Conservation (phyloP, 176 grass and related monocot genomes). For the Lolium multiflorum region DNA sequence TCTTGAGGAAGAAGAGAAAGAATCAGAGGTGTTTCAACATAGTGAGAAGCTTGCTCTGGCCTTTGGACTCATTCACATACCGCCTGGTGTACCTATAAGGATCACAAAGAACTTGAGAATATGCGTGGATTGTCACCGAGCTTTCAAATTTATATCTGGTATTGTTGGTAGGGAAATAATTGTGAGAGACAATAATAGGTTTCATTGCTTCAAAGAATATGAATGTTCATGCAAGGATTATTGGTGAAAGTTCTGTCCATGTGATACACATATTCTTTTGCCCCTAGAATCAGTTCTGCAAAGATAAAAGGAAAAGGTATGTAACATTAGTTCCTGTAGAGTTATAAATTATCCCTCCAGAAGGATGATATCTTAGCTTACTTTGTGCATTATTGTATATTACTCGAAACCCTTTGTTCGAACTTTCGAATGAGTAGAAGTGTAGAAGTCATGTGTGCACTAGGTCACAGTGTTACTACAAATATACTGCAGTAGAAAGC, state of each 20-base stretch:
- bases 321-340: slow-evolving; percentile 14
- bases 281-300: not conserved
- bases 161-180: slow-evolving; percentile 75
- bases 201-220: slow-evolving; percentile 82
- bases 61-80: slow-evolving; percentile 81
- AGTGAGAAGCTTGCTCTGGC: slow-evolving; percentile 91
- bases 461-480: not conserved
- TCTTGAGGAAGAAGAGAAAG: slow-evolving; percentile 95
- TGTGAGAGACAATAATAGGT: slow-evolving; percentile 86
- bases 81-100: slow-evolving; percentile 63
- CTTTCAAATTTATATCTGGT: slow-evolving; percentile 86
- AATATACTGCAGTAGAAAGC: not conserved
- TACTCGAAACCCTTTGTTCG: not conserved
- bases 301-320: slow-evolving; percentile 39
- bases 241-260: slow-evolving; percentile 58
- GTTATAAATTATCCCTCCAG: slow-evolving; percentile 6
- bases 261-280: slow-evolving; percentile 12
- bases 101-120: slow-evolving; percentile 87
- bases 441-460: not conserved
- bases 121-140: slow-evolving; percentile 74
- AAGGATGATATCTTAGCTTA: not conserved
- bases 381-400: not conserved
- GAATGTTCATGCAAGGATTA: slow-evolving; percentile 83
- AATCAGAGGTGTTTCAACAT: slow-evolving; percentile 83
- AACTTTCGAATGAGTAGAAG: slow-evolving; percentile 1